These are phyloP conservation scores for Zea mays DNA, from an alignment of 176 grass and related monocot species.

Conservation along the genomic window DNA sequence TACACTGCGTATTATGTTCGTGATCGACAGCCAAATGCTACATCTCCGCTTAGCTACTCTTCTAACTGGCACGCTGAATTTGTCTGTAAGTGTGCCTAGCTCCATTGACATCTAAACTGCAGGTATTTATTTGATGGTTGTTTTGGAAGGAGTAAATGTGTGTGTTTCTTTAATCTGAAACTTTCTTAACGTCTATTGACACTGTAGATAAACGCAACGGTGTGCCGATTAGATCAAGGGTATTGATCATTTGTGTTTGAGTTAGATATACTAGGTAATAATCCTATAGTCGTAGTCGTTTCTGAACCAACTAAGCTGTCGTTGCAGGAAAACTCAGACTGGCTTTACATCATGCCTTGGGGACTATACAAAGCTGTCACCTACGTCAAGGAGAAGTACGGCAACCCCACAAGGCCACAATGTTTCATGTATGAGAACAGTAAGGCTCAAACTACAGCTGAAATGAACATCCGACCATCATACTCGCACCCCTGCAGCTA, in stretches of 20 bases:
- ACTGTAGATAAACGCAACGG: conserved; percentile 62
- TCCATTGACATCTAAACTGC: too few relatives aligned
- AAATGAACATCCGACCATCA: too few relatives aligned
- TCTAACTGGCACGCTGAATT: conserved; percentile 56
- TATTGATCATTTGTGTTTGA: too few relatives aligned
- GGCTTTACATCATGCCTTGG: conserved; percentile 80
- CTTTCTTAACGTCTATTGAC: too few relatives aligned
- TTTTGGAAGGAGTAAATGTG: too few relatives aligned
- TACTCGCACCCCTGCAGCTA: too few relatives aligned
- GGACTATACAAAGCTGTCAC: conserved; percentile 70
- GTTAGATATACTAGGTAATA: too few relatives aligned
- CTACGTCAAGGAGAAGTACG: conserved; percentile 62
- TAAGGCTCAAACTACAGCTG: too few relatives aligned
- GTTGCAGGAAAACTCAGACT: conserved; percentile 57
- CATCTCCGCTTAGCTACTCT: conserved; percentile 36
- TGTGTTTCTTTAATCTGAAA: too few relatives aligned
- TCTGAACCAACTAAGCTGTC: neutral
- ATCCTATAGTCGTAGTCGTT: neutral
- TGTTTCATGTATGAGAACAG: conserved; percentile 70
- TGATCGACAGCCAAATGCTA: conserved; percentile 31
- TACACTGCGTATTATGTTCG: conserved; percentile 65
- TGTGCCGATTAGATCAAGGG: conserved; percentile 55
- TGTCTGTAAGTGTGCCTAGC: conserved; percentile 63
- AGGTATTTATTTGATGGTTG: too few relatives aligned
- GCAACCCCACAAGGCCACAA: conserved; percentile 49